phyloP scores from a whole-genome alignment of 2,329 filamentous ascomycete species.

The Aspergillus sp. region DNA sequence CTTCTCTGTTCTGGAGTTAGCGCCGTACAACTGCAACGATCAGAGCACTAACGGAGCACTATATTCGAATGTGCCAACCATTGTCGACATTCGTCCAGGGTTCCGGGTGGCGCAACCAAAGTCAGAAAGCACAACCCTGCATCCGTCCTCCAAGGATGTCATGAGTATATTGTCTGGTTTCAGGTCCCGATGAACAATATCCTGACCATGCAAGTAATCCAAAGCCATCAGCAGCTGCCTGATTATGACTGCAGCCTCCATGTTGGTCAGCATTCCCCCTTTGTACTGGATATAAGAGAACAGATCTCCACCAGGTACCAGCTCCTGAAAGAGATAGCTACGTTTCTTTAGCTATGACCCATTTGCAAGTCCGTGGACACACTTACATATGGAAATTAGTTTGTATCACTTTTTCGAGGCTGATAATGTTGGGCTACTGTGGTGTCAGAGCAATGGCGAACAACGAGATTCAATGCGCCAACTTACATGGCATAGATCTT shows the following conservation, averaged over 20 bases:
- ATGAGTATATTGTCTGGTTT: slow-evolving; percentile 67
- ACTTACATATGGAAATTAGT: slow-evolving; percentile 54
- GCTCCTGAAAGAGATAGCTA: slow-evolving; percentile 63
- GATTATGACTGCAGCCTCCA: slow-evolving; percentile 57
- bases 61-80: slow-evolving; percentile 60
- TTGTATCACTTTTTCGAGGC: slow-evolving; percentile 58
- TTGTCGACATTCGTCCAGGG: slow-evolving; percentile 53
- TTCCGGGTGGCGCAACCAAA: slow-evolving; percentile 57
- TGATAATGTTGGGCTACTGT: slow-evolving; percentile 60
- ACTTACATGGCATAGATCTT: slow-evolving; percentile 55
- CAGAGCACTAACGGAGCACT: slow-evolving; percentile 56
- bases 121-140: slow-evolving; percentile 61
- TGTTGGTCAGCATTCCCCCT: slow-evolving; percentile 49
- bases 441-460: slow-evolving; percentile 4
- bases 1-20: slow-evolving; percentile 26
- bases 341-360: slow-evolving; percentile 14
- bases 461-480: background rate
- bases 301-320: slow-evolving; percentile 62
- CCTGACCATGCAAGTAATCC: slow-evolving; percentile 58
- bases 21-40: background rate
- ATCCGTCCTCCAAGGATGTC: slow-evolving; percentile 53
- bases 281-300: slow-evolving; percentile 60
- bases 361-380: background rate
- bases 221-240: slow-evolving; percentile 60
- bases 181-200: slow-evolving; percentile 63